phyloP scores from a whole-genome alignment of 768 basidiomycete genomes.

The Suillus brevipes region DNA sequence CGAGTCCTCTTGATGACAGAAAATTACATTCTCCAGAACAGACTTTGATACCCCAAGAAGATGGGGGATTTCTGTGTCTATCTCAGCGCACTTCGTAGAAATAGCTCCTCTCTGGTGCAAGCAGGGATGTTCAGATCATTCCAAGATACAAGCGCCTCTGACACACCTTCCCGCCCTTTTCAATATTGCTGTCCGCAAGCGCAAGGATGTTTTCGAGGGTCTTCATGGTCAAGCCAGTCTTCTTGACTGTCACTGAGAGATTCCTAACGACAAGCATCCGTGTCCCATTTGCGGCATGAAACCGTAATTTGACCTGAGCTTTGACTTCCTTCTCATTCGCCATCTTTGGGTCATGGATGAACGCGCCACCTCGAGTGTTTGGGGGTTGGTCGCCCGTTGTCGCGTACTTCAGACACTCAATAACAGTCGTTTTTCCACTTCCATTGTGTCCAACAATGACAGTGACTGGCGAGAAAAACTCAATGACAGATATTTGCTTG shows the following conservation, averaged over 20 bases:
- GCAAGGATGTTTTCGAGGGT: constrained; percentile 91
- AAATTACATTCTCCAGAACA: constrained; percentile 99
- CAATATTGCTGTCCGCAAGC: constrained; percentile 62
- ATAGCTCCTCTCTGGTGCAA: constrained; percentile 72
- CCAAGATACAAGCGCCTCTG: neutral
- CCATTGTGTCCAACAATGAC: constrained; percentile 99
- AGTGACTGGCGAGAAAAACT: constrained; percentile 96
- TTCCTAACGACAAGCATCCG: constrained; percentile 91
- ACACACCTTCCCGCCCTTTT: constrained; percentile 77
- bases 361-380: constrained; percentile 97
- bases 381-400: constrained; percentile 98
- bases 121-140: neutral
- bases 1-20: constrained; percentile 99
- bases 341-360: constrained; percentile 98
- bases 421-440: constrained; percentile 97
- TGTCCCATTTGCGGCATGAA: constrained; percentile 84
- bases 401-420: constrained; percentile 98
- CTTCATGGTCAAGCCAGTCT: constrained; percentile 94
- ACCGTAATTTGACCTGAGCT: constrained; percentile 95
- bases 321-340: constrained; percentile 99
- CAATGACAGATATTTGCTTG: constrained; percentile 89
- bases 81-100: constrained; percentile 96
- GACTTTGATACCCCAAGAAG: constrained; percentile 95
- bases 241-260: constrained; percentile 90
- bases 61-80: constrained; percentile 92